Evolutionary conservation across 192 early-diverging fungal species (phyloP).

Genomic region (Gaertneriomyces sp.): DNA sequence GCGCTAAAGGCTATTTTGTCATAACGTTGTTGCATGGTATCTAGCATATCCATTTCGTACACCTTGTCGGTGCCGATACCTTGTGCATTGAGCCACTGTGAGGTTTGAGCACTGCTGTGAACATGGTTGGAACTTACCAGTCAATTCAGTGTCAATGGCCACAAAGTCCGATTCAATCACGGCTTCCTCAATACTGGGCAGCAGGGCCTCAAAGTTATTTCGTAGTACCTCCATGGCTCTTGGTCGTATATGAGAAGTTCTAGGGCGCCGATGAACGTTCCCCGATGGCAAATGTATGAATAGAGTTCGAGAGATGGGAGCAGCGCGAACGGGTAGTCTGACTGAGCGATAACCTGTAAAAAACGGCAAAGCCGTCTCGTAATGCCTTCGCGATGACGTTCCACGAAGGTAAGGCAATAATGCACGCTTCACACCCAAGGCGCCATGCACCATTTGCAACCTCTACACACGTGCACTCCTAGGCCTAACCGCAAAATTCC

Average conservation of each 20-base stretch:
- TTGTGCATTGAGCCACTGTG: not conserved
- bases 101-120: not conserved
- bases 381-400: no score
- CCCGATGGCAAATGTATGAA: no score
- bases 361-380: no score
- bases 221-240: conserved; percentile 69
- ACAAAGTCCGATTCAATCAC: conserved; percentile 69
- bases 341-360: no score
- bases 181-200: conserved; percentile 61
- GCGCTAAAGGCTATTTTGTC: conserved; percentile 50
- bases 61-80: conserved; percentile 34
- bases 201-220: conserved; percentile 54
- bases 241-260: not conserved
- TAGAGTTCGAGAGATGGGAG: no score
- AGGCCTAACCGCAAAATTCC: no score
- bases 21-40: conserved; percentile 57
- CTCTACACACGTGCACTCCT: no score
- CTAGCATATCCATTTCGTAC: conserved; percentile 39
- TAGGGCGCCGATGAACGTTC: no score
- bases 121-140: conserved; percentile 45
- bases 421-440: no score
- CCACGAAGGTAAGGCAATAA: no score
- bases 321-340: no score
- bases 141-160: conserved; percentile 78
- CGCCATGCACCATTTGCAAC: no score